phyloP scores from a whole-genome alignment of 345 rosid species.

The Populus simonii region DNA sequence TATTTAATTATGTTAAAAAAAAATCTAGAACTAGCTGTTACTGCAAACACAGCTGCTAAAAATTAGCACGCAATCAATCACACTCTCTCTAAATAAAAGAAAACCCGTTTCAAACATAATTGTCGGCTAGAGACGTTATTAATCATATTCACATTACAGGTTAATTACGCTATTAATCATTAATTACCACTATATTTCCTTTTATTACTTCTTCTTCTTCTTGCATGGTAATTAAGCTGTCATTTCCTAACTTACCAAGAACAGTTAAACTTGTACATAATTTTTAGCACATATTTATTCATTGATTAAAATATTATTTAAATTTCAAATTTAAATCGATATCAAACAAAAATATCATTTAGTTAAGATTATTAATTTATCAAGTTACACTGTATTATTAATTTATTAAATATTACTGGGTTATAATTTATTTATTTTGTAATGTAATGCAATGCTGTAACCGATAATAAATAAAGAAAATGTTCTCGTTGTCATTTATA shows the following conservation, averaged over 20 bases:
- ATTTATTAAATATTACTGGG: too few relatives aligned
- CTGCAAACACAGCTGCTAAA: slow-evolving; percentile 4
- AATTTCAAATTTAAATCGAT: too few relatives aligned
- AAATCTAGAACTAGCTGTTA: not conserved
- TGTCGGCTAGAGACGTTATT: slow-evolving; percentile 74
- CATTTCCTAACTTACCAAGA: not conserved
- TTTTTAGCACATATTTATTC: too few relatives aligned
- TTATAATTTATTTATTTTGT: too few relatives aligned
- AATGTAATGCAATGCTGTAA: not conserved
- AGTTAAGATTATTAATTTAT: too few relatives aligned
- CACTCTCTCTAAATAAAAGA: slow-evolving; percentile 7
- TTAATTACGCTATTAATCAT: slow-evolving; percentile 9
- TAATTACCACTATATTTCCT: slow-evolving; percentile 14
- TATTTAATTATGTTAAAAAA: too few relatives aligned
- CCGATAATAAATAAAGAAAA: slow-evolving; percentile 14
- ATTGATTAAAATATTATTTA: too few relatives aligned
- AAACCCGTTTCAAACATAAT: slow-evolving; percentile 43
- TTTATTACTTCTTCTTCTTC: slow-evolving; percentile 12
- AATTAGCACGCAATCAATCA: slow-evolving; percentile 5
- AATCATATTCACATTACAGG: slow-evolving; percentile 29
- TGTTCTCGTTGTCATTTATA: slow-evolving; percentile 41
- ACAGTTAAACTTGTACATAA: too few relatives aligned
- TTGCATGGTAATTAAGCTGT: slow-evolving; percentile 16
- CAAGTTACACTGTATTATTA: too few relatives aligned
- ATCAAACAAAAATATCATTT: too few relatives aligned